phyloP scores from a whole-genome alignment of 139 green algal genomes.

The Coelastrella sp. region DNA sequence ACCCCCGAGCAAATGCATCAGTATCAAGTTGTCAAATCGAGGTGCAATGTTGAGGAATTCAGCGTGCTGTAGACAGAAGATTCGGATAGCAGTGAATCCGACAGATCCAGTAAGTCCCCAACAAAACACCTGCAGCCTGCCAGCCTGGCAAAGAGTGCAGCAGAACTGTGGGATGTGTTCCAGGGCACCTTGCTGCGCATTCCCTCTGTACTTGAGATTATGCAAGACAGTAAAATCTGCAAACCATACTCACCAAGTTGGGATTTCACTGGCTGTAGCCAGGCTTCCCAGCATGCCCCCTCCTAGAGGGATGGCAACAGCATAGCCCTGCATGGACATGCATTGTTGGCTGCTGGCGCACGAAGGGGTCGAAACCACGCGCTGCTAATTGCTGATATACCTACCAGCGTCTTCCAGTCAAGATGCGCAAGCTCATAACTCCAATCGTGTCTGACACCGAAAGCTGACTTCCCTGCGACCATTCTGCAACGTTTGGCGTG shows the following conservation, averaged over 20 bases:
- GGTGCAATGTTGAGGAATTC: too few species aligned
- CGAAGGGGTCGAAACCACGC: not conserved
- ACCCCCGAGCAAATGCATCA: too few species aligned
- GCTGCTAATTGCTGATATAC: not conserved
- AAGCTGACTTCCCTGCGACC: not conserved
- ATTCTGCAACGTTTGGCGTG: not conserved
- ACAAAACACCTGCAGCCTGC: too few species aligned
- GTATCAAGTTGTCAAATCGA: too few species aligned
- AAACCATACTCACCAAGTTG: conserved; percentile 16
- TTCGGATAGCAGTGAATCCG: too few species aligned
- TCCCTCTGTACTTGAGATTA: not conserved
- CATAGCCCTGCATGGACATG: conserved; percentile 31
- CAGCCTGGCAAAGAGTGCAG: too few species aligned
- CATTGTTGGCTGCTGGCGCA: not conserved
- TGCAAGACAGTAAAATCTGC: not conserved
- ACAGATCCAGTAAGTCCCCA: too few species aligned
- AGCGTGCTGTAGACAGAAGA: not conserved
- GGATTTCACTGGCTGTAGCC: conserved; percentile 25
- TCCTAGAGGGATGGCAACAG: conserved; percentile 30
- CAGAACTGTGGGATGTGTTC: not conserved
- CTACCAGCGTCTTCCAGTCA: not conserved
- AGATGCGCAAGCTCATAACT: not conserved
- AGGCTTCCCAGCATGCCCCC: conserved; percentile 8
- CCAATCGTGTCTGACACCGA: not conserved
- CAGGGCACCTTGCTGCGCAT: not conserved